Conservation (phyloP, 306 rosid genomes). For the Spatholobus suberectus region DNA sequence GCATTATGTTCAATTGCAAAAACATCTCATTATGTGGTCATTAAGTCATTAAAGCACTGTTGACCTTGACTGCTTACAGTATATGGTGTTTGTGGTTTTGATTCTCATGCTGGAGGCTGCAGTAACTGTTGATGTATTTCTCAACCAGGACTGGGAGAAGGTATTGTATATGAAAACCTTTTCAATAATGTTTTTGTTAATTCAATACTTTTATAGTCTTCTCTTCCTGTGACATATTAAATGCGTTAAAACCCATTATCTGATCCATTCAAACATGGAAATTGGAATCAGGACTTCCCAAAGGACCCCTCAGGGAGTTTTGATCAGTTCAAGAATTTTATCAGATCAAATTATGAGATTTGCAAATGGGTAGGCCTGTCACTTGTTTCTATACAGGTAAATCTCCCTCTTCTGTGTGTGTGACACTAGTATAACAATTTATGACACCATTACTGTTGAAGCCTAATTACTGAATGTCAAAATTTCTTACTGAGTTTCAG, state of each 20-base stretch:
- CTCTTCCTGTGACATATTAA: neutral
- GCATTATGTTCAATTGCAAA: constrained; percentile 8
- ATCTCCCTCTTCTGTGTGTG: constrained; percentile 22
- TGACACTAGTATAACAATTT: constrained; percentile 17
- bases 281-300: constrained; percentile 74
- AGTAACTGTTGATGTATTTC: constrained; percentile 66
- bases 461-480: neutral
- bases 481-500: constrained; percentile 3
- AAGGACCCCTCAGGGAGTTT: constrained; percentile 73
- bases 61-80: constrained; percentile 56
- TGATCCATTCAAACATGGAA: constrained; percentile 38
- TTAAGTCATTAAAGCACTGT: constrained; percentile 26
- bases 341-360: constrained; percentile 63
- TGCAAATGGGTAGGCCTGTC: constrained; percentile 82
- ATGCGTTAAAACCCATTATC: constrained; percentile 21
- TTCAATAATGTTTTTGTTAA: neutral
- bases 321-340: constrained; percentile 67
- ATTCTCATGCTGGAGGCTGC: constrained; percentile 81
- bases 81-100: constrained; percentile 64
- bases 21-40: constrained; percentile 13
- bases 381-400: constrained; percentile 71
- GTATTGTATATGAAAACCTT: constrained; percentile 40
- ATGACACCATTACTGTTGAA: neutral
- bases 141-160: constrained; percentile 79
- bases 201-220: neutral